A percentile compares a stretch with the other conserved stretches of the same genome.
These are phyloP conservation scores for Eucalyptus regnans DNA, from an alignment of 345 rosid species.

Conservation along the genomic window DNA sequence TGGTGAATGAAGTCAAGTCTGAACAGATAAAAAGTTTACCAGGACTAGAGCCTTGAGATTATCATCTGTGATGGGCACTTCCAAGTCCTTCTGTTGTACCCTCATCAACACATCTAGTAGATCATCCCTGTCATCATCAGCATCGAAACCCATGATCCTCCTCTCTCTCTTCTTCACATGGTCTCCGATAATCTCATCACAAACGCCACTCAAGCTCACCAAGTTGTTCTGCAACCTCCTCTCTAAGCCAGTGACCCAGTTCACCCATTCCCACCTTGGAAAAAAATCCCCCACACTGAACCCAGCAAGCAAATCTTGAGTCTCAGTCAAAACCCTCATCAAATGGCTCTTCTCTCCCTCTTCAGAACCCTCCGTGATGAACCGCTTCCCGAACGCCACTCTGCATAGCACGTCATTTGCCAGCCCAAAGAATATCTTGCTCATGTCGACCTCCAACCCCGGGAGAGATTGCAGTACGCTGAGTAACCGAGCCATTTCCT, in stretches of 20 bases:
- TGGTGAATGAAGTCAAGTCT: neutral
- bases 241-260: constrained; percentile 9
- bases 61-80: constrained; percentile 20
- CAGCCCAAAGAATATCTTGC: constrained; percentile 7
- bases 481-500: constrained; percentile 14
- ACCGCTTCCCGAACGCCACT: constrained; percentile 24
- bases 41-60: constrained; percentile 23
- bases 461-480: neutral
- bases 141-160: neutral
- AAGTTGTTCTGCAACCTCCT: constrained; percentile 14
- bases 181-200: constrained; percentile 25
- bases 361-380: neutral
- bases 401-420: constrained; percentile 18
- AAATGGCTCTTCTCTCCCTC: neutral
- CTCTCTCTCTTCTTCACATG: constrained; percentile 1
- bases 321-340: constrained; percentile 20
- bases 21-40: neutral
- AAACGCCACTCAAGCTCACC: constrained; percentile 10
- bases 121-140: neutral
- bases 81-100: constrained; percentile 6
- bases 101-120: constrained; percentile 20
- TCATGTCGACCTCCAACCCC: constrained; percentile 7
- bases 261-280: constrained; percentile 21
- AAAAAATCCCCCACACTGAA: constrained; percentile 20
- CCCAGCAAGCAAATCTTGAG: constrained; percentile 26